Base-by-base conservation (phyloP, 352 stramenopile genomes). In the Phytopythium oedochilum region DNA sequence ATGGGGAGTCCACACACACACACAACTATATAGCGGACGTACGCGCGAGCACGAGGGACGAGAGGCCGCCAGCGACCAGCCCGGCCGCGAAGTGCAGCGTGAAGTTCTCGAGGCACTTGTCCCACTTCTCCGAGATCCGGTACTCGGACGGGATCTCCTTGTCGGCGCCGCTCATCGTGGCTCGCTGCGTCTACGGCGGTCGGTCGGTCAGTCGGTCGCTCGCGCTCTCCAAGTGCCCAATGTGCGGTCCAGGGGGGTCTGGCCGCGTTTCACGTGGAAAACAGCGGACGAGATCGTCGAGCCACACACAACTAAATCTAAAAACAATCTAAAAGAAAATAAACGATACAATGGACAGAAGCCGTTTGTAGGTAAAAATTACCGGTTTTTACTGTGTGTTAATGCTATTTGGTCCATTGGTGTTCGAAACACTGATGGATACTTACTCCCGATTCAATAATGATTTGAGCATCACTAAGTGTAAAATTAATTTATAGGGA, bases 41-140 rank as follows among this genome's bases (percentile, higher is more conserved):
- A 93, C 84, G 84, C 42, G 84, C 80, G 28, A 94, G 66, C 26
- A 94, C 84, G 59, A 94, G 62, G 18, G 82, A 92, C 43, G 84
- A 86, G 68, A 94, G 73, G 23, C 84, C 84, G 45, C 84, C 84
- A 38, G 82, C 84, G 36, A 94, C 82, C 40, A 92, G 80, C 20
- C 84, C 84, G 29, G 80, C 80, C 3, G 72, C 73, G 69, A 94
- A 94, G 74, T 94, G 83, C 40, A 94, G 81, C 58, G 83, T 74
- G 51, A 94, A 94, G 69, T 92, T 94, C 67, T 94, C 84, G 36
- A 94, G 70, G 53, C 84, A 94, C 70, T 92, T 92, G 76, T 94
- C 84, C 84, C 84, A 94, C 64, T 94, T 94, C 71, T 94, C 84
- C 26, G 84, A 94, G 73, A 94, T 92, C 63, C 78, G 77, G 78